Evolutionary conservation across 2,329 filamentous ascomycete genomes (phyloP).

Genomic region (Aspergillus sp.): DNA sequence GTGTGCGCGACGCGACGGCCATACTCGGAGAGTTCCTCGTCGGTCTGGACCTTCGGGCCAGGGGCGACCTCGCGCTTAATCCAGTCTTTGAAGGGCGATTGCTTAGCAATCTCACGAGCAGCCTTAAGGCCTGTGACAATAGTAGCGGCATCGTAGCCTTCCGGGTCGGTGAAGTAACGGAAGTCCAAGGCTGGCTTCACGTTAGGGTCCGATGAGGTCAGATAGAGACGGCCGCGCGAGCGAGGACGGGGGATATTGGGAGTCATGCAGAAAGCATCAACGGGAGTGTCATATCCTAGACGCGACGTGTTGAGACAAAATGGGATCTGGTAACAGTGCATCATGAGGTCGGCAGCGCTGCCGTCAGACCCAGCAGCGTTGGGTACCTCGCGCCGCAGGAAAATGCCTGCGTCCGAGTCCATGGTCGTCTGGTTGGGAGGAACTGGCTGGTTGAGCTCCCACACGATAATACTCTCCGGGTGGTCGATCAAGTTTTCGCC

Average conservation of each 20-base stretch:
- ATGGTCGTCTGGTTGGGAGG: constrained; percentile 81
- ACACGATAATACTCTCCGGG: constrained; percentile 66
- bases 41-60: constrained; percentile 69
- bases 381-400: constrained; percentile 73
- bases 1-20: constrained; percentile 80
- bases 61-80: constrained; percentile 80
- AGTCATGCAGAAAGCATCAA: constrained; percentile 89
- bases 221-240: constrained; percentile 73
- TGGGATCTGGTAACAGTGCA: constrained; percentile 95
- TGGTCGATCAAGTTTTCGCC: constrained; percentile 66
- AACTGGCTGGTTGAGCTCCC: constrained; percentile 78
- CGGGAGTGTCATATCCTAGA: constrained; percentile 69
- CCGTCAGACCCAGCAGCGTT: constrained; percentile 71
- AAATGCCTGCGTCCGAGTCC: constrained; percentile 87
- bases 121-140: constrained; percentile 75
- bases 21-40: constrained; percentile 80
- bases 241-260: constrained; percentile 84
- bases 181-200: constrained; percentile 85
- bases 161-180: constrained; percentile 83
- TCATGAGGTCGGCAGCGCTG: constrained; percentile 83
- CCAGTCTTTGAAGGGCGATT: constrained; percentile 78
- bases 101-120: constrained; percentile 72
- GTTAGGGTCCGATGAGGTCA: constrained; percentile 71
- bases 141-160: constrained; percentile 81
- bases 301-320: constrained; percentile 83